phyloP scores from a whole-genome alignment of 768 basidiomycete species.

The Sporobolomyces pararoseus region DNA sequence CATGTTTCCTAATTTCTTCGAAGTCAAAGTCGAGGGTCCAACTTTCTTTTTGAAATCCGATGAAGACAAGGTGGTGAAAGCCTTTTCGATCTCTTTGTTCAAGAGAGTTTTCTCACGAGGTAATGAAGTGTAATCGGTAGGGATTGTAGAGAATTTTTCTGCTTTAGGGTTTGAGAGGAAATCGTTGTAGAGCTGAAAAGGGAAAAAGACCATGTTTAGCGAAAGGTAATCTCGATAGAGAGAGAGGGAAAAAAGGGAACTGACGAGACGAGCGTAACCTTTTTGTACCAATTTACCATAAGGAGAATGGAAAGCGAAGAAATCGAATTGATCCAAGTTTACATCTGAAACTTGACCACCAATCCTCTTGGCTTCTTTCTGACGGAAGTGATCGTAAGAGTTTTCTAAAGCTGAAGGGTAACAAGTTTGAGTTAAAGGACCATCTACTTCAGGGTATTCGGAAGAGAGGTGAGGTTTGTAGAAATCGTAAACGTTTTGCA shows the following conservation, averaged over 20 bases:
- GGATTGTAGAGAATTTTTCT: slow-evolving; percentile 61
- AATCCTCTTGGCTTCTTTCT: slow-evolving; percentile 64
- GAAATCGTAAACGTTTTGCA: slow-evolving; percentile 97
- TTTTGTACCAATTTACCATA: slow-evolving; percentile 99
- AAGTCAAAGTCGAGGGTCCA: slow-evolving; percentile 77
- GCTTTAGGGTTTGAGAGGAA: slow-evolving; percentile 73
- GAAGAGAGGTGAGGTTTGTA: slow-evolving; percentile 96
- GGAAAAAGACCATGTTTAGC: neutral
- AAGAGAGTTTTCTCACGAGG: slow-evolving; percentile 70
- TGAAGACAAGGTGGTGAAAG: slow-evolving; percentile 77
- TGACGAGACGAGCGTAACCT: slow-evolving; percentile 78
- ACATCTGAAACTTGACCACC: slow-evolving; percentile 52
- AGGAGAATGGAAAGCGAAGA: slow-evolving; percentile 91
- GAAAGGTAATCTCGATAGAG: neutral
- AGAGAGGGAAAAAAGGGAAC: slow-evolving; percentile 31
- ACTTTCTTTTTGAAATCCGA: slow-evolving; percentile 69
- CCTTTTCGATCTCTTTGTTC: slow-evolving; percentile 95
- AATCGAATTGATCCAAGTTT: slow-evolving; percentile 81
- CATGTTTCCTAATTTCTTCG: slow-evolving; percentile 92
- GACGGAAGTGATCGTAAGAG: slow-evolving; percentile 76
- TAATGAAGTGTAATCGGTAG: slow-evolving; percentile 61
- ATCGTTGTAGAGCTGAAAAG: slow-evolving; percentile 68
- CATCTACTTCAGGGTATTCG: slow-evolving; percentile 95
- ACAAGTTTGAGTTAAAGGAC: slow-evolving; percentile 89
- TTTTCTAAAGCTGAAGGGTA: slow-evolving; percentile 91